Evolutionary conservation across 2,329 filamentous ascomycete species (phyloP).

Genomic region (Stagonosporopsis rhizophila): DNA sequence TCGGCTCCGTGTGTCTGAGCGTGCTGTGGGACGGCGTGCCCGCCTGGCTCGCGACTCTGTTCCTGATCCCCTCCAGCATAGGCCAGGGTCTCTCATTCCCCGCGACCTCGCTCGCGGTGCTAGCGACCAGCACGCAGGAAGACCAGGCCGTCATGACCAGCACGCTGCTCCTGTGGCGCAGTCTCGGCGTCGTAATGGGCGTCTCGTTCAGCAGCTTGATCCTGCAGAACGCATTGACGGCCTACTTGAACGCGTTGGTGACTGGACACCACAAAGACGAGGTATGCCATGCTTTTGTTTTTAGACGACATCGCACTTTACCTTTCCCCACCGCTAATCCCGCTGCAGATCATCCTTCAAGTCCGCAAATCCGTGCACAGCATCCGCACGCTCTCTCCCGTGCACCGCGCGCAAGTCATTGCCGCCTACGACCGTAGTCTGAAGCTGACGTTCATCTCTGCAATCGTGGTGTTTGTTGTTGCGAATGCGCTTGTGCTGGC

Average conservation of each 20-base stretch:
- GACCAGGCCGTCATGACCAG: constrained; percentile 63
- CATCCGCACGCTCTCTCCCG: constrained; percentile 54
- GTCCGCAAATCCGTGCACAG: constrained; percentile 60
- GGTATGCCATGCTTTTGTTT: too few species aligned
- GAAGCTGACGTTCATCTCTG: constrained; percentile 53
- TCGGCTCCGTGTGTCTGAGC: constrained; percentile 46
- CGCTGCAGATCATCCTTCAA: constrained; percentile 51
- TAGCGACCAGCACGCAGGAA: constrained; percentile 52
- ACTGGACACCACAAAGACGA: constrained; percentile 64
- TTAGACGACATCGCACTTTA: too few species aligned
- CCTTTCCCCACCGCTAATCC: background rate
- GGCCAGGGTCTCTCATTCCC: constrained; percentile 54
- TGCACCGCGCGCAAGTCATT: constrained; percentile 57
- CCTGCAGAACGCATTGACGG: constrained; percentile 72
- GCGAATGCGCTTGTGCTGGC: constrained; percentile 60
- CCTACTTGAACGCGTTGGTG: constrained; percentile 66
- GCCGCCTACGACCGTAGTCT: constrained; percentile 49
- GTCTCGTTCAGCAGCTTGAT: constrained; percentile 74
- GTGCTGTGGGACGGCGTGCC: constrained; percentile 50
- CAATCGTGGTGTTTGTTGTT: constrained; percentile 56
- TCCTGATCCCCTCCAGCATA: constrained; percentile 50
- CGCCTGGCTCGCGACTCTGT: constrained; percentile 50
- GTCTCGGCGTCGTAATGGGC: constrained; percentile 75
- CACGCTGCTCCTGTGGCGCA: constrained; percentile 75
- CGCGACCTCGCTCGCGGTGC: constrained; percentile 50